Evolutionary conservation across 192 early-diverging fungal genomes (phyloP).

Genomic region (Rhizophagus prolifer): DNA sequence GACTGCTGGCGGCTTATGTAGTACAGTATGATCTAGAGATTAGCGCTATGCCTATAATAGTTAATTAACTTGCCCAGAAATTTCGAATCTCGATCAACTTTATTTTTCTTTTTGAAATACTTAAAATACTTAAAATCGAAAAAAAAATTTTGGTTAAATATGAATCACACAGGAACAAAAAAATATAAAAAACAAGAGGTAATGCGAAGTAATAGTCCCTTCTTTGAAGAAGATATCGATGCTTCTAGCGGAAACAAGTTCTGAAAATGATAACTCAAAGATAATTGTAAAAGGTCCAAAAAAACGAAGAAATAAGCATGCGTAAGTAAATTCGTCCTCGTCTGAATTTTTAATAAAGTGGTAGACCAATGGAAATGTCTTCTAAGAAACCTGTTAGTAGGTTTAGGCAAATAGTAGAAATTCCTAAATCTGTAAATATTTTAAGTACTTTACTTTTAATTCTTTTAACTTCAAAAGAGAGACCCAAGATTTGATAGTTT

Average conservation of each 20-base stretch:
- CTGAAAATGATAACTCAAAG: background rate
- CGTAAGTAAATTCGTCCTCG: background rate
- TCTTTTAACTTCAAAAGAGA: slow-evolving; percentile 55
- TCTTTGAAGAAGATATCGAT: no score
- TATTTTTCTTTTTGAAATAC: no score
- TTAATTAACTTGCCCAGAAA: no score
- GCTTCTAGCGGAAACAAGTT: background rate
- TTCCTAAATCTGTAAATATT: slow-evolving; percentile 46
- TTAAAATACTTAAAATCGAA: no score
- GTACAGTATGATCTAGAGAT: no score
- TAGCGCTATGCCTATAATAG: no score
- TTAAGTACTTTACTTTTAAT: background rate
- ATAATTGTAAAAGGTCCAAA: background rate
- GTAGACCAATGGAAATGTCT: slow-evolving; percentile 75
- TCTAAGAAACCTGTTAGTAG: slow-evolving; percentile 75
- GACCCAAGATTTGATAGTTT: slow-evolving; percentile 94
- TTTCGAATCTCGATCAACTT: no score
- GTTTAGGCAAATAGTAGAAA: slow-evolving; percentile 68
- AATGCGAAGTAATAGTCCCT: no score
- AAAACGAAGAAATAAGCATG: background rate
- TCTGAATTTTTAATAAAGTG: background rate
- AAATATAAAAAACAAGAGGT: no score
- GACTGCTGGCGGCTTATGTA: no score
- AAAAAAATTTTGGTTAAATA: no score
- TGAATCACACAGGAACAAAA: no score